These are phyloP conservation scores for Zanthoxylum bungeanum DNA, from an alignment of 345 rosid genomes.

Conservation along the genomic window DNA sequence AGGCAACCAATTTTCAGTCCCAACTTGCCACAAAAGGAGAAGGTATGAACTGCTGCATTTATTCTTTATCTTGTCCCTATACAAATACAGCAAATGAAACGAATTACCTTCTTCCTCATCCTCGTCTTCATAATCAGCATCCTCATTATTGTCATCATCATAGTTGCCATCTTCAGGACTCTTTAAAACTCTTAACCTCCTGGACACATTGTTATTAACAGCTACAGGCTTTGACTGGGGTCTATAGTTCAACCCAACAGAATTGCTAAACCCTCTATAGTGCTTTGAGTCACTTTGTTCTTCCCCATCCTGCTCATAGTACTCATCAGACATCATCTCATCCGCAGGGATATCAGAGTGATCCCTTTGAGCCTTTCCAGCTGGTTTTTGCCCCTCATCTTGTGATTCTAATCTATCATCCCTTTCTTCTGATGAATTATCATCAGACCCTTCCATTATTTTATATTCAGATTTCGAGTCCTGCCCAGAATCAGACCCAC, in stretches of 20 bases:
- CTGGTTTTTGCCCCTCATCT: constrained; percentile 57
- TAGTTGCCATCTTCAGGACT: constrained; percentile 35
- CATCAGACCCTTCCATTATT: constrained; percentile 51
- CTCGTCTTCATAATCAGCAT: constrained; percentile 77
- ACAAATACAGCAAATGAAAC: constrained; percentile 14
- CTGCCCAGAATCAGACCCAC: constrained; percentile 65
- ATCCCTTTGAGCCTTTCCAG: constrained; percentile 52
- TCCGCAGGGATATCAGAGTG: constrained; percentile 90
- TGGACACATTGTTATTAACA: constrained; percentile 36
- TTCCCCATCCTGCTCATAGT: constrained; percentile 99
- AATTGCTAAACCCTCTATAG: constrained; percentile 49
- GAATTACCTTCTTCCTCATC: constrained; percentile 83
- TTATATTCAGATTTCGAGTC: constrained; percentile 62
- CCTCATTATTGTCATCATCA: constrained; percentile 52
- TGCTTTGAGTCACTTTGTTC: constrained; percentile 75
- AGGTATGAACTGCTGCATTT: neutral
- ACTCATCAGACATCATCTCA: constrained; percentile 99
- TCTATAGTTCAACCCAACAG: constrained; percentile 52
- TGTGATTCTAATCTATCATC: constrained; percentile 58
- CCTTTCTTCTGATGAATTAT: constrained; percentile 51
- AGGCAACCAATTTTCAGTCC: constrained; percentile 21
- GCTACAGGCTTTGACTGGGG: constrained; percentile 43
- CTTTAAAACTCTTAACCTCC: constrained; percentile 51
- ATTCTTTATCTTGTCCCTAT: neutral
- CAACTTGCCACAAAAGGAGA: constrained; percentile 5